phyloP scores from a whole-genome alignment of 2,329 filamentous ascomycete genomes.

The Shiraia bambusicola region DNA sequence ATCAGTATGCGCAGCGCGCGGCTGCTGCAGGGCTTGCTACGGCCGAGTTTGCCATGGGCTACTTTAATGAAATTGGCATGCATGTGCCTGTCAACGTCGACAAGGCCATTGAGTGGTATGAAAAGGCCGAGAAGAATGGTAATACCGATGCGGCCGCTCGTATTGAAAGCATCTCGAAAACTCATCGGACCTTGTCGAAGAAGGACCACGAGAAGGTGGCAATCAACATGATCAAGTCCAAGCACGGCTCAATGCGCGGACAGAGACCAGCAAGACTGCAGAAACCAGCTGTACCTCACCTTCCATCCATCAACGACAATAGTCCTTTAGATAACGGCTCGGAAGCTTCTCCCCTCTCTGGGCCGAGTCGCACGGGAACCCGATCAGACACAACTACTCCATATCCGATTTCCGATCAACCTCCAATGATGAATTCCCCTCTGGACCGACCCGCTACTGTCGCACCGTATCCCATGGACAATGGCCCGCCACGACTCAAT shows the following conservation, averaged over 20 bases:
- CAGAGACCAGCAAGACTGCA: constrained; percentile 49
- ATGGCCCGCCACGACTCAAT: constrained; percentile 55
- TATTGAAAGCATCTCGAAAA: constrained; percentile 79
- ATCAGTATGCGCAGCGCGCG: constrained; percentile 84
- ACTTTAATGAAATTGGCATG: constrained; percentile 97
- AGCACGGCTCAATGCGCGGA: constrained; percentile 55
- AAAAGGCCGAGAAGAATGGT: constrained; percentile 82
- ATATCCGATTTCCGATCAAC: constrained; percentile 48
- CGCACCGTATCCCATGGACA: constrained; percentile 71
- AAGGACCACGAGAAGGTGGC: constrained; percentile 91
- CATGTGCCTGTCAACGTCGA: constrained; percentile 79
- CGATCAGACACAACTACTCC: constrained; percentile 44
- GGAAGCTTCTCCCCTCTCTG: constrained; percentile 25
- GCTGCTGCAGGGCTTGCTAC: constrained; percentile 80
- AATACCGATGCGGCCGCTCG: constrained; percentile 85
- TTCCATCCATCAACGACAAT: constrained; percentile 45
- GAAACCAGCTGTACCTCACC: constrained; percentile 36
- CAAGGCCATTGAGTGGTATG: constrained; percentile 87
- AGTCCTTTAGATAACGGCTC: constrained; percentile 40
- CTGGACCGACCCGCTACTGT: constrained; percentile 54
- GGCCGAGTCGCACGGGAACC: constrained; percentile 26
- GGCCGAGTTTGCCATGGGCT: constrained; percentile 94
- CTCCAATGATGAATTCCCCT: constrained; percentile 32
- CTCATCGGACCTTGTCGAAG: constrained; percentile 76
- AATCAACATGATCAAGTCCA: constrained; percentile 74